Evolutionary conservation across 2,329 filamentous ascomycete species (phyloP), one percentile per base, ranked within the genome.

Genomic region (Rhinocladiella similis): DNA sequence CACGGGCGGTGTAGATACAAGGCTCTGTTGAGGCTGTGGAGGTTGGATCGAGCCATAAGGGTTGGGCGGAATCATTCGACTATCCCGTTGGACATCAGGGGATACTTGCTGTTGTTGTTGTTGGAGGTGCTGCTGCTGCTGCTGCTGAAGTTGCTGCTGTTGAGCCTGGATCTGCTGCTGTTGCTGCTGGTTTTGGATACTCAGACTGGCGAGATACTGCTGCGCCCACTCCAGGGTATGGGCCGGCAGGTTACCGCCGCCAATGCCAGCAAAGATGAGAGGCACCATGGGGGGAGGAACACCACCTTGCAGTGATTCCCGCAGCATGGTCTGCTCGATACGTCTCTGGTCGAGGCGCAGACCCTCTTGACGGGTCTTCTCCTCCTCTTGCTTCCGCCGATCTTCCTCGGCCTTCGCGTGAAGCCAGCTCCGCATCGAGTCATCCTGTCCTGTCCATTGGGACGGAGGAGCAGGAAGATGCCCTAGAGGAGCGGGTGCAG

Each of bases 201-300:
- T 67, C 39, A 72, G 59, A 50, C 72, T 72, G 5, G 78, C 75
- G 69, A 87, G 79, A 66, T 83, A 84, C 66, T 89, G 85, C 67
- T 90, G 87, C 12, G 83, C 82, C 81, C 82, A 86, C 68, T 90
- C 87, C 51, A 89, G 65, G 3, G 83, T 82, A 29, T 81, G 78
- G 61, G 83, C 83, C 18, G 85, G 78, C 25, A 87, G 71, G 53
- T 78, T 76, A 35, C 84, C 84, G 38, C 85, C 86, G 45, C 82
- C 82, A 79, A 90, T 86, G 42, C 86, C 86, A 12, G 86, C 83
- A 71, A 92, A 91, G 20, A 92, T 84, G 57, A 90, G 75, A 5
- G 89, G 89, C 22, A 91, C 81, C 80, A 91, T 83, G 35, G 86
- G 80, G 12, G 88, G 87, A 9, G 89, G 88, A 49, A 92, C 84